A percentile compares a stretch with the other conserved stretches of the same genome.
Conservation (phyloP, 208 protist genomes). For the Trypanosoma avium region DNA sequence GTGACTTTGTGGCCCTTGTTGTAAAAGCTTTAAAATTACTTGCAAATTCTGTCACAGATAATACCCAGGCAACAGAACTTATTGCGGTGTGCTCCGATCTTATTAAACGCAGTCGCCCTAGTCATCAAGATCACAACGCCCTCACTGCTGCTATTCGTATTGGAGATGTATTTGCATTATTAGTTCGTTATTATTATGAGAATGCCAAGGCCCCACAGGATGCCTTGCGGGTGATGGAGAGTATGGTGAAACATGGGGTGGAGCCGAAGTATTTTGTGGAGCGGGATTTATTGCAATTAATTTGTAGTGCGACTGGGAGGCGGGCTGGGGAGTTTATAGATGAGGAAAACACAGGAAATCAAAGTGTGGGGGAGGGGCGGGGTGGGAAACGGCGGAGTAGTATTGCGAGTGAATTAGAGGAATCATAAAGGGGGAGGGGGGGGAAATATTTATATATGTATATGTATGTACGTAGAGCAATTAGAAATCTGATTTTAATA, state of each 20-base stretch:
- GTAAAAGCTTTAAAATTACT: slow-evolving; percentile 65
- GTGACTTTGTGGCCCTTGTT: slow-evolving; percentile 49
- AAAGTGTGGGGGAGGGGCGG: too few species aligned
- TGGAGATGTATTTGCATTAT: slow-evolving; percentile 95
- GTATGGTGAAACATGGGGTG: slow-evolving; percentile 90
- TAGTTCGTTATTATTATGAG: slow-evolving; percentile 93
- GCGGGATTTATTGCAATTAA: slow-evolving; percentile 73
- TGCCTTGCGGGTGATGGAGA: slow-evolving; percentile 88
- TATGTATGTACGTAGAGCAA: not conserved
- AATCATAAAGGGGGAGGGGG: not conserved
- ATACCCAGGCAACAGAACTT: slow-evolving; percentile 67
- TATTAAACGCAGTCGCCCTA: slow-evolving; percentile 79
- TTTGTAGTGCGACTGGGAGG: slow-evolving; percentile 84
- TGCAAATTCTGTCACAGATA: slow-evolving; percentile 36
- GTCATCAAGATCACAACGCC: slow-evolving; percentile 53
- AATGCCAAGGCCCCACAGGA: slow-evolving; percentile 73
- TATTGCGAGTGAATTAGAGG: not conserved
- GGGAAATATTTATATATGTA: not conserved
- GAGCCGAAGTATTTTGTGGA: slow-evolving; percentile 90
- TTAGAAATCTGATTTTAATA: too few species aligned
- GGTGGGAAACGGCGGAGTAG: slow-evolving; percentile 14
- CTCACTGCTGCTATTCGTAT: slow-evolving; percentile 85
- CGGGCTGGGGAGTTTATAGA: slow-evolving; percentile 47
- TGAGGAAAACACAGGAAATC: slow-evolving; percentile 13
- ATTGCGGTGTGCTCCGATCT: slow-evolving; percentile 86